These are phyloP conservation scores for Phytophthora pistaciae DNA, from an alignment of 352 stramenopile genomes.

Conservation along the genomic window DNA sequence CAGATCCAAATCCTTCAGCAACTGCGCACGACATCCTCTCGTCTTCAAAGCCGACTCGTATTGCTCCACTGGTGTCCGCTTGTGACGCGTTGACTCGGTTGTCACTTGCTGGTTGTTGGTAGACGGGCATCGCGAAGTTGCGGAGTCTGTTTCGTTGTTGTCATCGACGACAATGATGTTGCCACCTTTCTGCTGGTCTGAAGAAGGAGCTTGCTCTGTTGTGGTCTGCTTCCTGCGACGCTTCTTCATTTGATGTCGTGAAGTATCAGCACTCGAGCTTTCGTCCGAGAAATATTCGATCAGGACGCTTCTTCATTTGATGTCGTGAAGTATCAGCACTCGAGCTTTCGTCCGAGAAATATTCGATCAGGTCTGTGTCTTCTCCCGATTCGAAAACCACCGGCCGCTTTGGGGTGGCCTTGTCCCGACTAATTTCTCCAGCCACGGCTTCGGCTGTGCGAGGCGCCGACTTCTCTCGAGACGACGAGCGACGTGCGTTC, in stretches of 20 bases:
- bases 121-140: not conserved
- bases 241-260: too few species aligned
- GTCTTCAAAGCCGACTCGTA: conserved; percentile 14
- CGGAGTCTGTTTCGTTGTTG: conserved; percentile 6
- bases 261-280: not conserved
- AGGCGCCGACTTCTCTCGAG: too few species aligned
- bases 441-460: too few species aligned
- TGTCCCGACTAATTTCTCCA: too few species aligned
- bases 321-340: conserved; percentile 2
- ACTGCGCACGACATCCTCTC: not conserved
- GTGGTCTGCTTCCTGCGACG: conserved; percentile 10
- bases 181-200: not conserved
- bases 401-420: too few species aligned
- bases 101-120: not conserved
- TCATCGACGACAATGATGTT: conserved; percentile 10
- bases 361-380: conserved; percentile 14
- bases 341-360: conserved; percentile 8
- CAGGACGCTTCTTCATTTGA: not conserved
- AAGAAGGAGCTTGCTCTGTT: not conserved
- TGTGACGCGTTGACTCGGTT: not conserved
- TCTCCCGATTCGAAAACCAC: conserved; percentile 3
- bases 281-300: conserved; percentile 16
- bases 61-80: not conserved
- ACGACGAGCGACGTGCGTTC: too few species aligned
- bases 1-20: conserved; percentile 17